Base-by-base conservation (phyloP, 306 rosid genomes). In the Lathyrus tuberosus region DNA sequence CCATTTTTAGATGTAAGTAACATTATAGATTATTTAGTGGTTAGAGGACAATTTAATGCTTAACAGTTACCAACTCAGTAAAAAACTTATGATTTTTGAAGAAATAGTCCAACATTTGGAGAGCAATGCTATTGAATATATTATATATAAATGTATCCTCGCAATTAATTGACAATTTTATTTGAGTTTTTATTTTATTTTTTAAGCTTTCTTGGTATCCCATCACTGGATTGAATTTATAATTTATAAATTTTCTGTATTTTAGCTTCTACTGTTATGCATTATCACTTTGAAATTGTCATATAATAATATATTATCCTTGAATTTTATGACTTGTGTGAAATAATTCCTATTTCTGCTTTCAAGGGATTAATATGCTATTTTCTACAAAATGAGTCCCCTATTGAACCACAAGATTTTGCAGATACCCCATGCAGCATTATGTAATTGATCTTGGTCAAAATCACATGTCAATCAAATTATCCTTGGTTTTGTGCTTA, bases 61-160 rank as follows among this genome's bases (percentile, higher is more conserved):
- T n/a, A n/a, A n/a, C n/a, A n/a, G n/a, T n/a, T n/a, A n/a, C n/a
- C n/a, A 24, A 35, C 63, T 69, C 31, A 69, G 13, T 60, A 22
- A 10, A 58, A 64, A 24, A 41, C 6, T 16, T 62, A 51, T 3
- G 13, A 44, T 14, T 16, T 35, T 58, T 46, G n/a, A n/a, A n/a
- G n/a, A 65, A 71, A 66, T 65, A 40, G 18, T 78, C 58, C 40
- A 47, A 30, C 5, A 15, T 66, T 26, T 46, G 18, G 38, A 41
- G 20, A 44, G 7, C 16, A 52, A 20, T 57, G 20, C 33, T 53
- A 53, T 53, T 40, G 8, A 3, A 33, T 64, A 62, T 62, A 6
- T 70, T 31, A 8, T 62, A 14, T 52, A 52, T 43, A 48, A 77
- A 77, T 0, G 26, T 9, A n/a, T 60, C 67, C 44, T 63, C 58